Percentiles rank a stretch among this genome's conserved stretches.
Conservation (phyloP, 2,329 filamentous ascomycete species). For the Magnaporthiopsis rhizophila region DNA sequence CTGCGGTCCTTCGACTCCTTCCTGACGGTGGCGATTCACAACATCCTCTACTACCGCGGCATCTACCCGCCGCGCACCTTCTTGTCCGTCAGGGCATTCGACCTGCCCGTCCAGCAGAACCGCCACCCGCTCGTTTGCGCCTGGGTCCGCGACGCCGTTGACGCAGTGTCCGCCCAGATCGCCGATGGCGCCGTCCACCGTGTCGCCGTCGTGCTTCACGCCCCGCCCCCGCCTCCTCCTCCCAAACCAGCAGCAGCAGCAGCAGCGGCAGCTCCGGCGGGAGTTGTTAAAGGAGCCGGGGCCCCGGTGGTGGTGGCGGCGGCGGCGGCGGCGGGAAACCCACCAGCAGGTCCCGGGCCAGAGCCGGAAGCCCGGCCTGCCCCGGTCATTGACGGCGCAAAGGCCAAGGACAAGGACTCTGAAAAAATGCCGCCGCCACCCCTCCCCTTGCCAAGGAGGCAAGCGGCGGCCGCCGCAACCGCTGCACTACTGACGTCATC, state of each 20-base stretch:
- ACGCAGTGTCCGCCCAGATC: slow-evolving; percentile 63
- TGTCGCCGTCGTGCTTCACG: slow-evolving; percentile 41
- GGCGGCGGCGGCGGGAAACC: background rate
- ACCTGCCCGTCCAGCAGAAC: slow-evolving; percentile 75
- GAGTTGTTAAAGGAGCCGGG: background rate
- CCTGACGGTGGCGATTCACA: slow-evolving; percentile 75
- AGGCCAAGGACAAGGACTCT: too few species aligned
- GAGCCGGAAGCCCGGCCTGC: background rate
- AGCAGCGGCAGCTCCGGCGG: background rate
- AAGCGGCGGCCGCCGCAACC: slow-evolving; percentile 11
- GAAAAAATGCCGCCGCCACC: background rate
- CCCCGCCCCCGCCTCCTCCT: slow-evolving; percentile 12
- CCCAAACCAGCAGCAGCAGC: background rate
- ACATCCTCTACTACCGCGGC: slow-evolving; percentile 71
- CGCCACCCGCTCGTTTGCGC: slow-evolving; percentile 78
- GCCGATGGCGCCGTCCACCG: slow-evolving; percentile 43
- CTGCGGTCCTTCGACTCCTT: slow-evolving; percentile 69
- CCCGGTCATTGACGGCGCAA: background rate
- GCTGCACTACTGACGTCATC: background rate
- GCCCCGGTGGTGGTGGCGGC: background rate
- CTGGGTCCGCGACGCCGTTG: slow-evolving; percentile 76
- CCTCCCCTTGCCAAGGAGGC: slow-evolving; percentile 8
- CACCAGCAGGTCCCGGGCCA: background rate
- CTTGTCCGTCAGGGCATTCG: slow-evolving; percentile 71
- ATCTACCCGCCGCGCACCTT: slow-evolving; percentile 77